Percentiles rank a stretch among this genome's conserved stretches.
Conservation (phyloP, 2,329 filamentous ascomycete species). For the Hypocrella siamensis region DNA sequence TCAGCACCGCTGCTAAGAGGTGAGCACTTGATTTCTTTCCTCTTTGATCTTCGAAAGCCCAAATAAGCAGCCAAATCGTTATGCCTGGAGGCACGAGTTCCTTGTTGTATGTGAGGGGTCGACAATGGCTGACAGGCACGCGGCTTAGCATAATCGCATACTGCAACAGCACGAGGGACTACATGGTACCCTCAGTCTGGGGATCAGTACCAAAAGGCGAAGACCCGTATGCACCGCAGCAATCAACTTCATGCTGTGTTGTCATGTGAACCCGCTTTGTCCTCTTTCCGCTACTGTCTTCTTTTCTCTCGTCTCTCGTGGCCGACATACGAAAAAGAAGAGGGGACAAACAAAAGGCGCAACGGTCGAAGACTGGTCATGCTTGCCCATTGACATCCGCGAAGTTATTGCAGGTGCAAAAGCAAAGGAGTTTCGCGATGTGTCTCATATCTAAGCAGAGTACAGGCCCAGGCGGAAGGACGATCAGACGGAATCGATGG, state of each 20-base stretch:
- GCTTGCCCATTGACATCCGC: slow-evolving; percentile 2
- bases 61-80: background rate
- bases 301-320: too few relatives aligned
- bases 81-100: background rate
- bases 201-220: slow-evolving; percentile 86
- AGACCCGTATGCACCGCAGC: slow-evolving; percentile 95
- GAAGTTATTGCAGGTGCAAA: background rate
- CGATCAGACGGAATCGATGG: too few relatives aligned
- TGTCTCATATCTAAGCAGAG: too few relatives aligned
- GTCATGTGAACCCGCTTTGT: slow-evolving; percentile 63
- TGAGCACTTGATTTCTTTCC: slow-evolving; percentile 24
- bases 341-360: slow-evolving; percentile 3
- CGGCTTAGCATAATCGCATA: slow-evolving; percentile 96
- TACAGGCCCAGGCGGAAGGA: too few relatives aligned
- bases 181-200: slow-evolving; percentile 98
- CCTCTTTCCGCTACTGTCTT: background rate
- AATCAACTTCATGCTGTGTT: slow-evolving; percentile 81
- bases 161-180: slow-evolving; percentile 94
- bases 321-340: too few relatives aligned
- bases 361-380: slow-evolving; percentile 3
- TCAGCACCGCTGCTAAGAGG: slow-evolving; percentile 84
- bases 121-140: too few relatives aligned
- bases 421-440: too few relatives aligned
- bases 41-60: background rate
- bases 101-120: background rate